Base-by-base conservation (phyloP, 495 filamentous ascomycete genomes). In the Penicillium paxilli region DNA sequence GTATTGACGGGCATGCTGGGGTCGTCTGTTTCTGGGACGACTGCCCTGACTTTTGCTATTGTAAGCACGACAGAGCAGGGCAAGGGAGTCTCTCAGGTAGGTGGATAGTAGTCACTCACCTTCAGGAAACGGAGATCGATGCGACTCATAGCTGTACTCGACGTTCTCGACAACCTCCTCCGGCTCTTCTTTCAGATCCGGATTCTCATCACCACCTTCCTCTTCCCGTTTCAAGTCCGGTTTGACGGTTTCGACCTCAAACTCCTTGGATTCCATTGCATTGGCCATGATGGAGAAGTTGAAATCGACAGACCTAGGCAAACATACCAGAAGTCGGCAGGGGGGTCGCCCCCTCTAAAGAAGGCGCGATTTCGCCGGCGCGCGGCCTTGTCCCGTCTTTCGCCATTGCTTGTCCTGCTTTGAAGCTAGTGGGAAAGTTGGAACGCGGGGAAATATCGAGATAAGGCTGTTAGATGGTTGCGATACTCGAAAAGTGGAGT, bases 1-100 rank as follows among this genome's bases (percentile, higher is more conserved):
- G 91, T 68, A 40, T 62, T 66, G 35, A 73, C 63, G 5, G 68
- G 64, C 59, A 68, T 60, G 17, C 24, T 44, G 17, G 70, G 68
- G 37, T 73, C 67, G 54, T 86, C 83, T 54, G 66, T 69, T 37
- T 67, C 69, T 3, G 69, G 65, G 9, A 69, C 69, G 11, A 72
- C 67, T 32, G 67, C 66, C 38, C 69, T 61, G 11, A 67, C 67
- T 70, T 8, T 21, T 28, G 5, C 23, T 16, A 12, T 1, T 23
- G 35, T 54, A 11, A 54, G 33, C 16, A 17, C 10, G 1, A 8
- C 14, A 19, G 8, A 10, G 35, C 16, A 5, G 11, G 16, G 41
- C 9, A 6, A 17, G 30, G 14, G 35, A n/a, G n/a, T n/a, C n/a
- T n/a, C n/a, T n/a, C n/a, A n/a, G n/a, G n/a, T n/a, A n/a, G n/a